These are phyloP conservation scores for Myxozyma melibiosi DNA, from an alignment of 805 yeast species.

Conservation along the genomic window DNA sequence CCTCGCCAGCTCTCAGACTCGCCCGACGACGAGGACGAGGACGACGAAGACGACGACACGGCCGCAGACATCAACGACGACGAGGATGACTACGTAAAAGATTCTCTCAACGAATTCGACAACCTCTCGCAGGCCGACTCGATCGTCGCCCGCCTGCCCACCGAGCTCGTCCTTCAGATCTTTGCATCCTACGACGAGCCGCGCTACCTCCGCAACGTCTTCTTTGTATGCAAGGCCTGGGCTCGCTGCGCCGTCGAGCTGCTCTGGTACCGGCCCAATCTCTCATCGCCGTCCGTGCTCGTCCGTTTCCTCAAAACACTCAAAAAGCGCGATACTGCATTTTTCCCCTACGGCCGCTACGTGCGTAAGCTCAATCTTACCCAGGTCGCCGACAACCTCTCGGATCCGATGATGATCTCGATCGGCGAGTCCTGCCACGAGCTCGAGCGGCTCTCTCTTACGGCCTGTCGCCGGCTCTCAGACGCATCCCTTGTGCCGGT, in stretches of 20 bases:
- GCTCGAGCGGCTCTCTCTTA: slow-evolving; percentile 82
- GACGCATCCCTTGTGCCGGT: slow-evolving; percentile 63
- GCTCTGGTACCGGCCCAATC: slow-evolving; percentile 84
- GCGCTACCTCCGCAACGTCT: slow-evolving; percentile 21
- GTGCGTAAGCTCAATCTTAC: slow-evolving; percentile 81
- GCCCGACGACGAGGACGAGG: slow-evolving; percentile 29
- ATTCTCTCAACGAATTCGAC: not conserved
- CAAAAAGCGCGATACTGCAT: slow-evolving; percentile 51
- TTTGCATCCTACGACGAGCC: slow-evolving; percentile 20
- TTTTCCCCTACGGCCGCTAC: slow-evolving; percentile 60
- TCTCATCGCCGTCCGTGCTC: slow-evolving; percentile 55
- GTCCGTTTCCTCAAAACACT: slow-evolving; percentile 59
- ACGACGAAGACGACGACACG: slow-evolving; percentile 24
- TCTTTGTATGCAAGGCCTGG: slow-evolving; percentile 81
- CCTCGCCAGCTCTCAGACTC: slow-evolving; percentile 31
- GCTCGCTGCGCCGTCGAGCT: slow-evolving; percentile 74
- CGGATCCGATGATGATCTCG: slow-evolving; percentile 61
- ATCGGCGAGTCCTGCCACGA: slow-evolving; percentile 66
- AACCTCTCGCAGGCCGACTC: not conserved
- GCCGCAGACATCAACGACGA: slow-evolving; percentile 4
- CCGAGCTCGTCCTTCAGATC: slow-evolving; percentile 24
- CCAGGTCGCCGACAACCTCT: slow-evolving; percentile 66
- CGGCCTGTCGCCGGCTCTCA: slow-evolving; percentile 70
- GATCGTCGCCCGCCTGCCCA: slow-evolving; percentile 20
- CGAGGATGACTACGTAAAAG: slow-evolving; percentile 3